Evolutionary conservation across 2,329 filamentous ascomycete species (phyloP).

Genomic region (Arthrinium phaeospermum): DNA sequence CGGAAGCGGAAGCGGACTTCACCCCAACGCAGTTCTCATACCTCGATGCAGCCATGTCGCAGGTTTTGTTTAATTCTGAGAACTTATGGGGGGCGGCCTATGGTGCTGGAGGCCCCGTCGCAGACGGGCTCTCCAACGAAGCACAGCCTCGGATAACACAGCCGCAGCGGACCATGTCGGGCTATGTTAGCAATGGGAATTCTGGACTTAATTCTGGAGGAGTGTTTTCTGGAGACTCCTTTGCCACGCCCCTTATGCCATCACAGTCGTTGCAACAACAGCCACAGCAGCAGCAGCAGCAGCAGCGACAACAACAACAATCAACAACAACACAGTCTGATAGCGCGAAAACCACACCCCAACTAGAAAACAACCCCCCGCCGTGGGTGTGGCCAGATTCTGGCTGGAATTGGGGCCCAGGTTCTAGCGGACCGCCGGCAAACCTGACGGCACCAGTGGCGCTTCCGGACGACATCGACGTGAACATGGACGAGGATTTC

Average conservation of each 20-base stretch:
- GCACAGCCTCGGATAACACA: neutral
- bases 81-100: neutral
- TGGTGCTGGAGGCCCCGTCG: neutral
- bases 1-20: conserved; percentile 33
- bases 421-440: neutral
- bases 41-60: conserved; percentile 45
- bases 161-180: neutral
- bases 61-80: conserved; percentile 42
- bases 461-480: conserved; percentile 35
- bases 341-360: neutral
- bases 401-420: conserved; percentile 23
- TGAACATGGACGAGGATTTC: conserved; percentile 47
- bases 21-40: conserved; percentile 24
- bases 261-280: conserved; percentile 20
- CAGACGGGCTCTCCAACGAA: neutral
- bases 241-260: neutral
- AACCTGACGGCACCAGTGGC: neutral
- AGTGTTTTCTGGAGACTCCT: neutral
- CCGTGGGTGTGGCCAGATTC: conserved; percentile 49
- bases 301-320: conserved; percentile 19
- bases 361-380: conserved; percentile 41
- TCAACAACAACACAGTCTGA: neutral
- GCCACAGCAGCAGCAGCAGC: conserved; percentile 21
- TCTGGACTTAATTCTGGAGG: neutral
- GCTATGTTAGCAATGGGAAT: neutral